Evolutionary conservation across 1,284 basidiomycete species (phyloP), one percentile per base, ranked within the genome.

Genomic region (Ceratobasidium sp.): DNA sequence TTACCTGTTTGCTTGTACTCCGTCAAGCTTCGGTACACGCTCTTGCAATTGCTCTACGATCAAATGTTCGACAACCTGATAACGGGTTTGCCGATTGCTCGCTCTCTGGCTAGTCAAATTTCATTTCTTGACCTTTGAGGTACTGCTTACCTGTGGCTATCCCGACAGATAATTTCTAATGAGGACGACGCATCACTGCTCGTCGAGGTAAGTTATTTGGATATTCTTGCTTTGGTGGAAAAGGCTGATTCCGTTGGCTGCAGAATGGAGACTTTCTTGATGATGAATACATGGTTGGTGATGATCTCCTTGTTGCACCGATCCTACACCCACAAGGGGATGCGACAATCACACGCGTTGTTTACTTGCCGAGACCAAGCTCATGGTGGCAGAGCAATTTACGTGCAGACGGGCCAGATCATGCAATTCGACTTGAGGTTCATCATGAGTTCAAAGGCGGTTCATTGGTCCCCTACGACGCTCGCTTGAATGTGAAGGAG

Each of bases 41-140:
- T 69, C 12, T 45, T 69, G 20, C 69, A 69, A 29, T 32, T 69
- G 7, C 27, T 69, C 7, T 69, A 69, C 42, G 69, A 69, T 49
- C 58, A 69, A 55, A 69, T 69, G 69, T 69, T 69, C 52, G 69
- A 69, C 50, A 69, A 69, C 35, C 40, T 62, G 38, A 15, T 64
- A 3, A 69, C 58, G 13, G 69, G 69, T 27, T 42, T 69, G 22
- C 69, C 69, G 12, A 64, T 69, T 29, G 69, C 58, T 34, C 69
- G 69, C 6, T 69, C 57, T n/a, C 40, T 69, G 49, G 69, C 64
- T 12, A 32, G 69, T 52, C 7, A 20, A 1, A 17, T 10, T 8
- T n/a, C 4, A 12, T 32, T 6, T 13, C 17, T n/a, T 12, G 27
- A 22, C 22, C 17, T 20, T n/a, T 15, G 2, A 32, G 12, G 27